Conservation (phyloP, 78 protist genomes). For the Monosiga brevicollis region DNA sequence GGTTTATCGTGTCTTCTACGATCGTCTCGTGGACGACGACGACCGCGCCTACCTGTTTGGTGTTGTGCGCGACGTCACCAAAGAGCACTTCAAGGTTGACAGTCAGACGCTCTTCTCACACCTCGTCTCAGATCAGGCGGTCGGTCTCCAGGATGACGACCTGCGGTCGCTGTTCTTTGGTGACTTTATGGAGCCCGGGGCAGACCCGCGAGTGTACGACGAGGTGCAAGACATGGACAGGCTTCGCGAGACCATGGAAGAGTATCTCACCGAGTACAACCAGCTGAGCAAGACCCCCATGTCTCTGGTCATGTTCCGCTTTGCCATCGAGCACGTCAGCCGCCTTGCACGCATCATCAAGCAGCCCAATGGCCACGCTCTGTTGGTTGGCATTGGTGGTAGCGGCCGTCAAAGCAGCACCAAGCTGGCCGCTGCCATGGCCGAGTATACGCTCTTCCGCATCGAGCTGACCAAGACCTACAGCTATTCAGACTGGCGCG, state of each 20-base stretch:
- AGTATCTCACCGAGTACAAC: constrained; percentile 38
- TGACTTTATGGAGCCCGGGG: constrained; percentile 21
- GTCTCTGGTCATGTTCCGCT: constrained; percentile 70
- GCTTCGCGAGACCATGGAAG: neutral
- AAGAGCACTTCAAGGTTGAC: neutral
- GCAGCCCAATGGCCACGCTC: constrained; percentile 74
- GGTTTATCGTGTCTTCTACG: constrained; percentile 17
- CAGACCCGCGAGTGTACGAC: constrained; percentile 4
- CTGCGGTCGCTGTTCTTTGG: constrained; percentile 25
- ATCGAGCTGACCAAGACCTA: constrained; percentile 45
- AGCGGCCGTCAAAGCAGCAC: constrained; percentile 79
- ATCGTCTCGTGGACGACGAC: constrained; percentile 19
- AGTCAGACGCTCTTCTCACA: neutral
- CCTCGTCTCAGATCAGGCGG: neutral
- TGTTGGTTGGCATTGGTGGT: constrained; percentile 93
- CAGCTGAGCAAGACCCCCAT: constrained; percentile 15
- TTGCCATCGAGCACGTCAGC: constrained; percentile 69
- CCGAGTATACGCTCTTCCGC: constrained; percentile 36
- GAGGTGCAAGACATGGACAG: constrained; percentile 19
- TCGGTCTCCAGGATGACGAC: neutral
- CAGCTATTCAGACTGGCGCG: constrained; percentile 36
- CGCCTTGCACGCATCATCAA: constrained; percentile 68
- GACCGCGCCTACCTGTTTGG: constrained; percentile 33
- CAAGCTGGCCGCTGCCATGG: constrained; percentile 70
- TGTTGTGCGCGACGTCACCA: neutral